Conservation (phyloP, 139 green algal species). For the Picochlorum sp. region DNA sequence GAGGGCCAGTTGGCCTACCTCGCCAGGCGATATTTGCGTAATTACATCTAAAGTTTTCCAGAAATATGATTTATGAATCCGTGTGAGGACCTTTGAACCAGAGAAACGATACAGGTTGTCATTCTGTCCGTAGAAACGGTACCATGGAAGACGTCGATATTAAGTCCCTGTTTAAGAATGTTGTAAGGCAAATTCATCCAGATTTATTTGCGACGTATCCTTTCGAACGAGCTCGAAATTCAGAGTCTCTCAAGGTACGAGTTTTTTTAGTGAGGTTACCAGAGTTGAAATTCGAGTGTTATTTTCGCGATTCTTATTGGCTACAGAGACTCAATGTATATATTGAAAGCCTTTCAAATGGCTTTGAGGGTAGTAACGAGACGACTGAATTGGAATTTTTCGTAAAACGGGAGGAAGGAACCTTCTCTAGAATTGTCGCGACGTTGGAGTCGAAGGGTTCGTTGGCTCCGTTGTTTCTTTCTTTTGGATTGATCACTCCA, state of each 20-base stretch:
- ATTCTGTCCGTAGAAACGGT: too few species aligned
- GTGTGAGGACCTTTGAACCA: too few species aligned
- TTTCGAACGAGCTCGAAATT: slow-evolving; percentile 63
- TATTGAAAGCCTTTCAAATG: slow-evolving; percentile 52
- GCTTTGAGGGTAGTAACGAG: slow-evolving; percentile 13
- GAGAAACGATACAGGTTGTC: too few species aligned
- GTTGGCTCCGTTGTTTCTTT: slow-evolving; percentile 67
- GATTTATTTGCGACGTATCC: slow-evolving; percentile 69
- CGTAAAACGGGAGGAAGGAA: slow-evolving; percentile 10
- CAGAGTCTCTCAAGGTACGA: slow-evolving; percentile 58
- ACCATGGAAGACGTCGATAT: not conserved
- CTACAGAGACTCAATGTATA: slow-evolving; percentile 67
- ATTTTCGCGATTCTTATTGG: not conserved
- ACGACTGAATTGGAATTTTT: slow-evolving; percentile 24
- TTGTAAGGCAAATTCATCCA: slow-evolving; percentile 71
- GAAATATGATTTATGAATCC: too few species aligned
- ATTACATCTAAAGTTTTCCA: too few species aligned
- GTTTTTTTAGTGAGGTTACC: not conserved
- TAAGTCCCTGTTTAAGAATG: slow-evolving; percentile 29
- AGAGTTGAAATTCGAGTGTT: not conserved
- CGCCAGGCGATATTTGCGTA: too few species aligned
- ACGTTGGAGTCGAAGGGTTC: slow-evolving; percentile 56
- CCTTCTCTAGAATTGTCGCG: slow-evolving; percentile 20
- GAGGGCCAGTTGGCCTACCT: too few species aligned
- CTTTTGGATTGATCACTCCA: slow-evolving; percentile 70